A percentile compares a stretch with the other conserved stretches of the same genome.
Evolutionary conservation across 2,329 filamentous ascomycete genomes (phyloP).

Genomic region (Trichoderma sp.): DNA sequence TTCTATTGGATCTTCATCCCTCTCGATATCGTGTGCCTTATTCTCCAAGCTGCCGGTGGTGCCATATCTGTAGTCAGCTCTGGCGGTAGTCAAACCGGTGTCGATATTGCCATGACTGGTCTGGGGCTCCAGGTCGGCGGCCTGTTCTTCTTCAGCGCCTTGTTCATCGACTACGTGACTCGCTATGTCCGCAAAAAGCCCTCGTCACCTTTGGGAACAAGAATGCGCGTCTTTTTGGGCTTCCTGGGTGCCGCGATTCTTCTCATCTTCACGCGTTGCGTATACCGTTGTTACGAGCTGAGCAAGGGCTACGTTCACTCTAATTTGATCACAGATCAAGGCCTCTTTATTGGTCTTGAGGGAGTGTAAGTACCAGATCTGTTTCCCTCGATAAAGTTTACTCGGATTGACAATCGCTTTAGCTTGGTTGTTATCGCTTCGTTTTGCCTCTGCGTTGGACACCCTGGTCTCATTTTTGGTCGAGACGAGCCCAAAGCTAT

Average conservation of each 20-base stretch:
- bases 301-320: constrained; percentile 57
- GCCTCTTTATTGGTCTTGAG: constrained; percentile 53
- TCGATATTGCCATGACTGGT: constrained; percentile 44
- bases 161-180: constrained; percentile 48
- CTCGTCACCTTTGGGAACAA: constrained; percentile 21
- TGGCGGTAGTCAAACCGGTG: constrained; percentile 43
- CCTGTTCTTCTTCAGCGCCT: constrained; percentile 49
- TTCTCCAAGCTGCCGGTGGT: constrained; percentile 55
- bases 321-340: constrained; percentile 49
- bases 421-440: constrained; percentile 38
- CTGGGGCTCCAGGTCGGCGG: constrained; percentile 58
- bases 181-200: constrained; percentile 34
- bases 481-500: neutral
- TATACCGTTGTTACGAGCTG: constrained; percentile 64
- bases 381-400: neutral
- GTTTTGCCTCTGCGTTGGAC: constrained; percentile 36
- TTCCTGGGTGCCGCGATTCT: constrained; percentile 54
- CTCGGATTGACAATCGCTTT: constrained; percentile 9
- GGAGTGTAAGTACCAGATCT: constrained; percentile 38
- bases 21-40: constrained; percentile 53
- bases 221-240: constrained; percentile 45
- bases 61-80: constrained; percentile 45
- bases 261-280: constrained; percentile 58
- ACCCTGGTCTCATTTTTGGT: constrained; percentile 34
- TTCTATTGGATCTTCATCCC: constrained; percentile 49